These are phyloP conservation scores for Xylaria sp. DNA, from an alignment of 2,329 filamentous ascomycete species.

Conservation along the genomic window DNA sequence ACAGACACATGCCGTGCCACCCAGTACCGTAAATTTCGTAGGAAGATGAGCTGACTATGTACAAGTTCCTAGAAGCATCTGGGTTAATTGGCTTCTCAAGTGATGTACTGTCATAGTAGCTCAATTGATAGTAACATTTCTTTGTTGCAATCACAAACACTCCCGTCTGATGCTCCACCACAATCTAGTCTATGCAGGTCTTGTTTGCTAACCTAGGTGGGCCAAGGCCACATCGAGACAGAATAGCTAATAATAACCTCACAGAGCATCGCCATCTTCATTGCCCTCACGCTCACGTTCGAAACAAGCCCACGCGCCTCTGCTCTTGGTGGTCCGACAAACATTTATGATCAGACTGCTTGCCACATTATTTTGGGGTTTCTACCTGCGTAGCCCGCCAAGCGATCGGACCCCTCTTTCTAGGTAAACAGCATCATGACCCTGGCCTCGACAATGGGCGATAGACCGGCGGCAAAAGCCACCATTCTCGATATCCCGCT, in stretches of 20 bases:
- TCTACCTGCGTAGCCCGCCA: neutral
- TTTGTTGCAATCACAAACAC: neutral
- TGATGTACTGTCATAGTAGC: too few relatives aligned
- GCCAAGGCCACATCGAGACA: too few relatives aligned
- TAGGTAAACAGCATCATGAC: neutral
- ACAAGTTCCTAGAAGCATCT: neutral
- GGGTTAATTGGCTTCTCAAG: neutral
- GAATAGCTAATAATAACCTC: neutral
- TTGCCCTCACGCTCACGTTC: neutral
- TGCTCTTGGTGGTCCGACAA: too few relatives aligned
- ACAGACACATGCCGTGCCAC: neutral
- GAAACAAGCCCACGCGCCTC: neutral
- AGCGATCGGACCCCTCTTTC: neutral
- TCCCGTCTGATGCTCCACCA: neutral
- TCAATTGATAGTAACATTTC: too few relatives aligned
- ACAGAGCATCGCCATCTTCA: neutral
- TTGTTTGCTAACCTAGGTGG: neutral
- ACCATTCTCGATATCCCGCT: slow-evolving; percentile 20
- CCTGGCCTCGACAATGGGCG: too few relatives aligned
- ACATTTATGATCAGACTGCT: neutral
- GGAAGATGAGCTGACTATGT: neutral
- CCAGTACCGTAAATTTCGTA: neutral
- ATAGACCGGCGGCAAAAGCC: neutral
- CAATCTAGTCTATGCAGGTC: neutral
- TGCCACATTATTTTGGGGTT: neutral